phyloP scores from a whole-genome alignment of 1,139 yeast species.

The Wickerhamiella infanticola region DNA sequence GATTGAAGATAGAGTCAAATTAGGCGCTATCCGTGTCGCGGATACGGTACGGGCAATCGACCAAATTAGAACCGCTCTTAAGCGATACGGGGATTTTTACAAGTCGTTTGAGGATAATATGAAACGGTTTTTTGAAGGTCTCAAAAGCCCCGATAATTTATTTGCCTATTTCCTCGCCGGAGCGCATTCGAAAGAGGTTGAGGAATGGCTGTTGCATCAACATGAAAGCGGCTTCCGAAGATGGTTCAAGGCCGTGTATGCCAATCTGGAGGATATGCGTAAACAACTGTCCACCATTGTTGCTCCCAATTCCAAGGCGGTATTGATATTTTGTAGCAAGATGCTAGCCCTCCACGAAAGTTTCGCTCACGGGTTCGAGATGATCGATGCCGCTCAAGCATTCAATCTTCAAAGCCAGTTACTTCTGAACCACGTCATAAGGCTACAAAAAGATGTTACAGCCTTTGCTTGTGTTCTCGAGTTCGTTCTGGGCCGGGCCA shows the following conservation, averaged over 20 bases:
- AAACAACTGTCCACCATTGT: background rate
- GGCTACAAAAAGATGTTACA: background rate
- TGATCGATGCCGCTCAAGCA: background rate
- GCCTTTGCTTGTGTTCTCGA: background rate
- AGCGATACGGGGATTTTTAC: background rate
- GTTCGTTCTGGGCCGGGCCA: background rate
- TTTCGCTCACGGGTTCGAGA: background rate
- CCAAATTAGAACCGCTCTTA: background rate
- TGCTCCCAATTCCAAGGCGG: background rate
- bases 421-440: background rate
- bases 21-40: background rate
- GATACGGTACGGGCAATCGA: background rate
- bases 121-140: background rate
- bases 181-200: background rate
- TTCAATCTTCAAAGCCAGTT: background rate
- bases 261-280: slow-evolving; percentile 4
- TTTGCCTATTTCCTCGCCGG: background rate
- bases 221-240: slow-evolving; percentile 15
- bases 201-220: slow-evolving; percentile 11
- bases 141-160: background rate
- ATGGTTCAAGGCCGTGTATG: slow-evolving; percentile 11
- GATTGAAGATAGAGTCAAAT: background rate
- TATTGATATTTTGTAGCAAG: background rate
- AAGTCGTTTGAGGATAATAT: background rate
- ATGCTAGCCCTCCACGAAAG: background rate